Base-by-base conservation (phyloP, 495 filamentous ascomycete species). In the Beverwykella pulmonaria region DNA sequence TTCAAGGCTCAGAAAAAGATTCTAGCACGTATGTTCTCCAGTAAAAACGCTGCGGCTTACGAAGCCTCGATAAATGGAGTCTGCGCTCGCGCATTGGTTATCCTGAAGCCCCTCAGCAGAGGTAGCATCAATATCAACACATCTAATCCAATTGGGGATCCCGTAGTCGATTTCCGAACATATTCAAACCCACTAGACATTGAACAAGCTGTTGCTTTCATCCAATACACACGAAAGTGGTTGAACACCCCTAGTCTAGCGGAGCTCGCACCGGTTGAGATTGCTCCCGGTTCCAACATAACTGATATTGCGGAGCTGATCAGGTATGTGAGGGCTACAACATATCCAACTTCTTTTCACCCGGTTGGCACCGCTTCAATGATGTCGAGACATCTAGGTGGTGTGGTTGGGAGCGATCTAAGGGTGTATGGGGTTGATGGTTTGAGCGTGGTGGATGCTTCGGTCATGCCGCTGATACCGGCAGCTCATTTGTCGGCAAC, bases 381-480 rank as follows among this genome's bases (percentile, higher is more conserved):
- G 65, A 49, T 68, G 57, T 49, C 59, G 12, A 29, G 47, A 27
- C 23, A 56, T 15, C 12, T 39, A 1, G 65, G 58, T 5, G 65
- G 65, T 12, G 48, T 55, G 3, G 65, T 68, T 2, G 52, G 34
- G 5, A 32, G 20, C 10, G 65, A 63, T 20, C 39, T 63, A 26
- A 61, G 6, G 8, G 65, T 68, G 23, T 63, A 68, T 63, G 63
- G 63, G 0, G 55, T 67, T 15, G 44, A 53, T 9, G 27, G 41
- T 4, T 30, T 68, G 29, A 55, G 48, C 17, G 53, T 67, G 5
- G 63, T 67, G n/a, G 71, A 72, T 60, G 69, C 71, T 19, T 63
- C 57, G 29, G 56, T 73, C 15, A 20, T 71, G 27, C 71, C 71
- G 20, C 22, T 71, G 22, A 62, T 69, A 27, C 61, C 62, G n/a